Conservation (phyloP, 2,329 filamentous ascomycete species). For the Alternaria gaisen region DNA sequence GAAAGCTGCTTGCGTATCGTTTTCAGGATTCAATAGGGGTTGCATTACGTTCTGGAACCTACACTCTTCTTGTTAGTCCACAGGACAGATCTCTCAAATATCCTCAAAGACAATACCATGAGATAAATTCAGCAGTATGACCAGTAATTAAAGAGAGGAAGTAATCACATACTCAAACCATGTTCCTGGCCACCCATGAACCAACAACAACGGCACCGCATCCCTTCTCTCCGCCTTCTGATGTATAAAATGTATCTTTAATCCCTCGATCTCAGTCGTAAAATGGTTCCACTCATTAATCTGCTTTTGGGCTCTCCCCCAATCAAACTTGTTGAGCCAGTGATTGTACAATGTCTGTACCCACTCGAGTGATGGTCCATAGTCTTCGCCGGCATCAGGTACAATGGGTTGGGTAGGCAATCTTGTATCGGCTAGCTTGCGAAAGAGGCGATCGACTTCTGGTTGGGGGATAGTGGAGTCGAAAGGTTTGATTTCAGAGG, state of each 20-base stretch:
- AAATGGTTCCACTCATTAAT: constrained; percentile 49
- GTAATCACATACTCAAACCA: constrained; percentile 51
- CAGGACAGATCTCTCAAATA: not conserved
- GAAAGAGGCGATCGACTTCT: constrained; percentile 49
- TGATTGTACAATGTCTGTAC: constrained; percentile 44
- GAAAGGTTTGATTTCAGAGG: constrained; percentile 44
- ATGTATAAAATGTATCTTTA: constrained; percentile 54
- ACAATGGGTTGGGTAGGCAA: constrained; percentile 47
- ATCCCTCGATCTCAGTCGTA: constrained; percentile 46
- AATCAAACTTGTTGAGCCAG: constrained; percentile 49
- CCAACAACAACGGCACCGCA: constrained; percentile 54
- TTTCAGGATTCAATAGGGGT: constrained; percentile 44
- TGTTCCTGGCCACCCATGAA: constrained; percentile 57
- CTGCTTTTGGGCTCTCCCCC: constrained; percentile 41
- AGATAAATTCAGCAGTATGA: not conserved
- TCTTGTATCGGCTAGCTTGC: constrained; percentile 48
- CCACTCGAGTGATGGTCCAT: constrained; percentile 48
- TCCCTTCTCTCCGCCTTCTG: constrained; percentile 41
- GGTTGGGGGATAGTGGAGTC: constrained; percentile 44
- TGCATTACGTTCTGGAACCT: constrained; percentile 49
- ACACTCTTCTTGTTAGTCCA: not conserved
- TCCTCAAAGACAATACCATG: not conserved
- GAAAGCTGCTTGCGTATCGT: constrained; percentile 53
- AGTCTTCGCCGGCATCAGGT: constrained; percentile 47
- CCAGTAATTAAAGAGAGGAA: not conserved